Evolutionary conservation across 2,329 filamentous ascomycete species (phyloP).

Genomic region (Trichophyton benhamiae): DNA sequence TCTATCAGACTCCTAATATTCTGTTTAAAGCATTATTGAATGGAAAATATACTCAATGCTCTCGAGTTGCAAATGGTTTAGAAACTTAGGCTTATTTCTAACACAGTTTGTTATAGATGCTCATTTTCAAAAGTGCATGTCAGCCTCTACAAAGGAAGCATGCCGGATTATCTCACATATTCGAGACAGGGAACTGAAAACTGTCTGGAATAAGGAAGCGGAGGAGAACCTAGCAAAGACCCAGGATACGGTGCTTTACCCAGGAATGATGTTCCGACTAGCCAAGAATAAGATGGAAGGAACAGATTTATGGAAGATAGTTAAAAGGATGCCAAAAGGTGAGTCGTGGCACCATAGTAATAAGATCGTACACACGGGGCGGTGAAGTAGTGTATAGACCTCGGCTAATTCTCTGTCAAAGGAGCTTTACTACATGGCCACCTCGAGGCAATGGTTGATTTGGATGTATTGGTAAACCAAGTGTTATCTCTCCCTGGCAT

Average conservation of each 20-base stretch:
- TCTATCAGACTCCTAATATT: background rate
- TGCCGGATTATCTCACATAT: conserved; percentile 70
- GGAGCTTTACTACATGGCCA: conserved; percentile 67
- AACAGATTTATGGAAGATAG: conserved; percentile 74
- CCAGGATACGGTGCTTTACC: conserved; percentile 52
- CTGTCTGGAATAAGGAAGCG: conserved; percentile 62
- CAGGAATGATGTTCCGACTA: conserved; percentile 85
- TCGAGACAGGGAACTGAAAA: conserved; percentile 60
- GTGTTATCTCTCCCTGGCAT: conserved; percentile 61
- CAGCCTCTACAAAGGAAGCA: conserved; percentile 64
- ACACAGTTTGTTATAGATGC: conserved; percentile 14
- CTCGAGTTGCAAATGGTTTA: background rate
- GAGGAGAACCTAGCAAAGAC: conserved; percentile 56
- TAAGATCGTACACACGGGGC: background rate
- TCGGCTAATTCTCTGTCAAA: background rate
- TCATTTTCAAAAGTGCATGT: conserved; percentile 43
- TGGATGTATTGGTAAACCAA: conserved; percentile 63
- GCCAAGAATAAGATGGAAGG: conserved; percentile 73
- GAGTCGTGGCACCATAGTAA: conserved; percentile 16
- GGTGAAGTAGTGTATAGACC: background rate
- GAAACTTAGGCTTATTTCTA: background rate
- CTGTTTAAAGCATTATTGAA: too few relatives aligned
- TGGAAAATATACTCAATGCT: too few relatives aligned
- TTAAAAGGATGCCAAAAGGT: conserved; percentile 84
- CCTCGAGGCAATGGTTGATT: conserved; percentile 80